A percentile compares a stretch with the other conserved stretches of the same genome.
Conservation (phyloP, 371 early-diverging fungal genomes). For the Mycotypha africana region DNA sequence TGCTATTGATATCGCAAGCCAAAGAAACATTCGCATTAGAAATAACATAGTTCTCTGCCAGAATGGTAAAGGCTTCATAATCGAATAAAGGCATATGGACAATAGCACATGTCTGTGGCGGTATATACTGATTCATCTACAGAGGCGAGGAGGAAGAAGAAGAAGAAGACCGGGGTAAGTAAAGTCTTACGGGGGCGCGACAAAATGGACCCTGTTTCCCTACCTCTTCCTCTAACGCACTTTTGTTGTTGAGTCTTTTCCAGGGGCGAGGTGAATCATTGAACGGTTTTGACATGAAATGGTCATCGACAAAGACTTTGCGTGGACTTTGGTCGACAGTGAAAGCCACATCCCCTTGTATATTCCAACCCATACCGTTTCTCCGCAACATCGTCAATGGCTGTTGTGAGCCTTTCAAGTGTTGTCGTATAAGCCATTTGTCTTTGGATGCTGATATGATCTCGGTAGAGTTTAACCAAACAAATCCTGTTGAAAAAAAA, state of each 20-base stretch:
- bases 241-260: conserved; percentile 15
- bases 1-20: conserved; percentile 65
- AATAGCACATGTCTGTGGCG: conserved; percentile 57
- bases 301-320: conserved; percentile 39
- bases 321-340: conserved; percentile 42
- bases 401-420: conserved; percentile 42
- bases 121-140: conserved; percentile 33
- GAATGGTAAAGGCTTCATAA: conserved; percentile 56
- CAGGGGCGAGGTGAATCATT: conserved; percentile 20
- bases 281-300: conserved; percentile 11
- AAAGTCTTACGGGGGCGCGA: no score
- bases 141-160: no score
- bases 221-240: conserved; percentile 28
- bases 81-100: conserved; percentile 66
- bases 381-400: conserved; percentile 44
- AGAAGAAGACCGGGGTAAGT: no score
- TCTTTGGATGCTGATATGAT: conserved; percentile 80
- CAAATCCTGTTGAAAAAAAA: no score
- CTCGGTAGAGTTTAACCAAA: conserved; percentile 63
- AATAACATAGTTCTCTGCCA: conserved; percentile 62
- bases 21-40: conserved; percentile 39
- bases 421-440: conserved; percentile 57
- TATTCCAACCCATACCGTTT: conserved; percentile 63
- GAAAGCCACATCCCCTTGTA: conserved; percentile 67
- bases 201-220: no score